Conservation (phyloP, 2,329 filamentous ascomycete genomes). For the Colletotrichum gloeosporioides region DNA sequence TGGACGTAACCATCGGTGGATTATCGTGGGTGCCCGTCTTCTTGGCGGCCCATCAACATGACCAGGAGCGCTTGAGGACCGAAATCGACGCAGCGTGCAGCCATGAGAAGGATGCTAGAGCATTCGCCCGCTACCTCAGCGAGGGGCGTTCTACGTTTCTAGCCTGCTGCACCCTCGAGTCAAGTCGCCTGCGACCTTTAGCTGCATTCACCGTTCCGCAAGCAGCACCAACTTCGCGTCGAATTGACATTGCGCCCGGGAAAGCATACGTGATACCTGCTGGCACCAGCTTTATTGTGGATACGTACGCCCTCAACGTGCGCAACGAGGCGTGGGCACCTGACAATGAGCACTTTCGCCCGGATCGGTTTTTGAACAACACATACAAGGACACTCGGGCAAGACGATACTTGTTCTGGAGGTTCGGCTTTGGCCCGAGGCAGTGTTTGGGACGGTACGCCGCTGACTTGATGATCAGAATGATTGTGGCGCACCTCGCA, state of each 20-base stretch:
- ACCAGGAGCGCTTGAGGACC: slow-evolving; percentile 32
- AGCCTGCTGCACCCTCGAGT: slow-evolving; percentile 42
- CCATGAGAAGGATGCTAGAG: neutral
- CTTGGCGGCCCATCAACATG: slow-evolving; percentile 38
- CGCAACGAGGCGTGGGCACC: slow-evolving; percentile 41
- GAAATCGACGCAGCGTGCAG: slow-evolving; percentile 26
- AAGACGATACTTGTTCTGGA: slow-evolving; percentile 43
- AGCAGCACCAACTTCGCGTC: neutral
- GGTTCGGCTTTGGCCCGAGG: slow-evolving; percentile 50
- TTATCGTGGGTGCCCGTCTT: slow-evolving; percentile 49
- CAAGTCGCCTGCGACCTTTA: slow-evolving; percentile 40
- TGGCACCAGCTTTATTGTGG: slow-evolving; percentile 45
- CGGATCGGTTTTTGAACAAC: slow-evolving; percentile 30
- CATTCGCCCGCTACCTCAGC: slow-evolving; percentile 28
- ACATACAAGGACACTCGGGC: slow-evolving; percentile 7
- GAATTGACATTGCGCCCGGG: neutral
- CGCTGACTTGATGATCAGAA: slow-evolving; percentile 38
- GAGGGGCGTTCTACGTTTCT: slow-evolving; percentile 29
- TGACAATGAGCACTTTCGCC: slow-evolving; percentile 38
- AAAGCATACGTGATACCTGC: slow-evolving; percentile 40
- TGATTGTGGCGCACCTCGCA: neutral
- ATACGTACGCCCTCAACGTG: slow-evolving; percentile 48
- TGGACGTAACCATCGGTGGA: slow-evolving; percentile 49
- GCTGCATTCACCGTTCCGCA: slow-evolving; percentile 25
- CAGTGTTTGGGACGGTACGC: slow-evolving; percentile 48